Evolutionary conservation across 805 yeast genomes (phyloP).

Genomic region (Dipodascus albidus): DNA sequence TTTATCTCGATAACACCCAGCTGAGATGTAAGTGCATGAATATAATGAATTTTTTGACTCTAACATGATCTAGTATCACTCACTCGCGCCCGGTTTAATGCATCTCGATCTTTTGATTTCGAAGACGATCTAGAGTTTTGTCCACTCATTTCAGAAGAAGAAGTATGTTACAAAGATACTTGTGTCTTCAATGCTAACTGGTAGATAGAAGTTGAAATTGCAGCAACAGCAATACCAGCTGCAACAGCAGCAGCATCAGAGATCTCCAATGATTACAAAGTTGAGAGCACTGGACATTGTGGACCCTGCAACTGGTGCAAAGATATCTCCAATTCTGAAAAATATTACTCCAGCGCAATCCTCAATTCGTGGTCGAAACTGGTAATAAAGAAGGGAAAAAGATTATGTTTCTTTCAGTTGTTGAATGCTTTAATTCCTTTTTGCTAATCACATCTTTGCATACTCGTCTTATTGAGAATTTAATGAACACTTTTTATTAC

Average conservation of each 20-base stretch:
- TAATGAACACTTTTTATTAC: neutral
- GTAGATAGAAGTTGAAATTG: neutral
- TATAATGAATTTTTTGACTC: neutral
- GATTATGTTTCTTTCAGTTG: neutral
- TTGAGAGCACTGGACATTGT: slow-evolving; percentile 2
- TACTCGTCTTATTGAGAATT: neutral
- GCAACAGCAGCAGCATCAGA: neutral
- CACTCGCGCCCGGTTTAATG: slow-evolving; percentile 29
- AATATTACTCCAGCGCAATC: neutral
- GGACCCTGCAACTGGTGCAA: slow-evolving; percentile 1
- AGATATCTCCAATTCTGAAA: neutral
- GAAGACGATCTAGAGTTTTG: slow-evolving; percentile 61
- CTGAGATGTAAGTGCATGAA: neutral
- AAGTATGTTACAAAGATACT: neutral
- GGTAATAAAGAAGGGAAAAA: neutral
- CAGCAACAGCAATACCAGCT: neutral
- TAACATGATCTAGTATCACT: neutral
- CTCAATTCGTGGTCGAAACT: neutral
- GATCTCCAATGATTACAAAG: neutral
- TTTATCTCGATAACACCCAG: neutral
- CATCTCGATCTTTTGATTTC: slow-evolving; percentile 50
- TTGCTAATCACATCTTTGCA: neutral
- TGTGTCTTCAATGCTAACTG: too few relatives aligned
- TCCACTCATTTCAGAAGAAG: slow-evolving; percentile 26
- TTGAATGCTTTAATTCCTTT: neutral